These are phyloP conservation scores for Aspergillus awamori DNA, from an alignment of 2,329 filamentous ascomycete genomes.

Conservation along the genomic window DNA sequence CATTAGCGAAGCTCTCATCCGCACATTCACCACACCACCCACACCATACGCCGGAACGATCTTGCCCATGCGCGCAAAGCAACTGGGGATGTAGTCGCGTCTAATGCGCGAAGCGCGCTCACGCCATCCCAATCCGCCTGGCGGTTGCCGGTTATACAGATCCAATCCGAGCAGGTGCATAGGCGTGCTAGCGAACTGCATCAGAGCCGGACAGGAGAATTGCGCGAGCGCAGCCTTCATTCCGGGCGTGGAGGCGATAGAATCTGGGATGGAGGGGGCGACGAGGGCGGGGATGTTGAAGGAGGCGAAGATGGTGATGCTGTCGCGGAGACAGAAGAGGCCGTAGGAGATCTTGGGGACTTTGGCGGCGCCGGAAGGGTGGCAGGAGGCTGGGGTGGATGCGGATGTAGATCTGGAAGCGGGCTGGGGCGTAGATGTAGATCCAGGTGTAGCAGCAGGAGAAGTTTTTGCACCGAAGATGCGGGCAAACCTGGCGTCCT, in stretches of 20 bases:
- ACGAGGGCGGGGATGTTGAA: conserved; percentile 87
- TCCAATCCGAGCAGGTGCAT: conserved; percentile 84
- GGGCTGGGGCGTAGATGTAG: conserved; percentile 1
- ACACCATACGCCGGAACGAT: conserved; percentile 89
- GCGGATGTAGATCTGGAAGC: conserved; percentile 14
- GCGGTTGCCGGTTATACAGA: conserved; percentile 71
- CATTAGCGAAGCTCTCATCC: conserved; percentile 71
- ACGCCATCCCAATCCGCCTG: conserved; percentile 49
- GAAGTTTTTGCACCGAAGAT: conserved; percentile 69
- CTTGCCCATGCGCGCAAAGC: conserved; percentile 74
- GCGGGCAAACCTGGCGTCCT: conserved; percentile 81
- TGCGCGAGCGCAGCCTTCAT: conserved; percentile 69
- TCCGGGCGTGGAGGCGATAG: conserved; percentile 48
- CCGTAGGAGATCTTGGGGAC: conserved; percentile 73
- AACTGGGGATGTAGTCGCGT: conserved; percentile 75
- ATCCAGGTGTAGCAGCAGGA: conserved; percentile 39
- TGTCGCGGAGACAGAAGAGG: conserved; percentile 81
- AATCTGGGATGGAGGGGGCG: conserved; percentile 66
- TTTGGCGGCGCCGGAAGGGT: conserved; percentile 33
- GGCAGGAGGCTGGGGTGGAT: conserved; percentile 21
- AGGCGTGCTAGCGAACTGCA: conserved; percentile 80
- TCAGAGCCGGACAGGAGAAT: conserved; percentile 75
- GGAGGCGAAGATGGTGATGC: conserved; percentile 84
- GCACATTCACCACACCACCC: conserved; percentile 81
- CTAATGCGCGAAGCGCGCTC: conserved; percentile 70